Base-by-base conservation (phyloP, 2,329 filamentous ascomycete genomes). In the Thielaviopsis populi region DNA sequence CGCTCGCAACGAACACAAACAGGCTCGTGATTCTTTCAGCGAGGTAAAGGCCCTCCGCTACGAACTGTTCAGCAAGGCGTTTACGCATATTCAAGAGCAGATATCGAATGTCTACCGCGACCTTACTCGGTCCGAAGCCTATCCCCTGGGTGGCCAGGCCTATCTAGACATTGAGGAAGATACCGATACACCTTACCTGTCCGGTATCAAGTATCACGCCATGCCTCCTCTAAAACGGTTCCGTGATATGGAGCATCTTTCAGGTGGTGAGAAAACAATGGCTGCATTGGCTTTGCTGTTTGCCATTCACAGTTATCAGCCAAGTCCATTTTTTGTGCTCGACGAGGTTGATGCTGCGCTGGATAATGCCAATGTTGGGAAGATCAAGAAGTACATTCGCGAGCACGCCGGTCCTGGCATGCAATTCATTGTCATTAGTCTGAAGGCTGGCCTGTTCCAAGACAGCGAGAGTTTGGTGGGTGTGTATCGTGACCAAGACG, bases 191-290 rank as follows among this genome's bases (percentile, higher is more conserved):
- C 94, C 94, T 0, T 99, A 97, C 73, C 83, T 96, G 3, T 90
- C 89, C 48, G 94, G 94, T 40, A 91, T 99, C 75, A 96, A 96
- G 72, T 99, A 99, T 75, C 91, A 97, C 73, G 95, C 94, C 67
- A 99, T 97, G 91, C 94, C 94, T 22, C 94, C 94, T 1, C 83
- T 96, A 67, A 99, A 99, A 77, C 90, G 94, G 56, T 99, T 99
- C 82, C 84, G 94, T 70, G 95, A 99, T 74, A 99, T 99, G 94
- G 94, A 99, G 74, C 94, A 96, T 73, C 79, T 99, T 10, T 96
- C 90, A 1, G 94, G 94, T 70, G 94, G 94, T 64, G 94, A 99
- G 76, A 99, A 99, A 80, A 99, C 94, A 0, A 99, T 99, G 86
- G 94, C 94, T 1, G 94, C 94, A 15, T 79, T 99, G 46, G 94